A percentile compares a stretch with the other conserved stretches of the same genome.
Evolutionary conservation across 306 rosid genomes (phyloP).

Genomic region (Arachis stenosperma): DNA sequence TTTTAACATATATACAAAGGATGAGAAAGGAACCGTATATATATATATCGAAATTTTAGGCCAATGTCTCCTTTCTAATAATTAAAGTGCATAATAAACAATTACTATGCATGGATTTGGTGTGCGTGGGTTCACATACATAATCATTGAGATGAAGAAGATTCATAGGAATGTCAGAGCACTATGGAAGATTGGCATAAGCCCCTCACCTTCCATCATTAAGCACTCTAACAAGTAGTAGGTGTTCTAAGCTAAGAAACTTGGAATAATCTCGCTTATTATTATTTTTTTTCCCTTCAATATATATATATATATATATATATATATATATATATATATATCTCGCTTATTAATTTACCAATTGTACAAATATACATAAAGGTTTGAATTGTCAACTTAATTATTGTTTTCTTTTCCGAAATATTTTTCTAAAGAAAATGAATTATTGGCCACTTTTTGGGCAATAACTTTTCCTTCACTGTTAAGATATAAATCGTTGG

Average conservation of each 20-base stretch:
- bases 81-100: slow-evolving; percentile 5
- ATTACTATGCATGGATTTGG: neutral
- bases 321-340: no score
- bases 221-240: neutral
- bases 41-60: neutral
- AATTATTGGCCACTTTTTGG: neutral
- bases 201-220: neutral
- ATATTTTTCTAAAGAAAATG: neutral
- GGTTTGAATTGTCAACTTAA: neutral
- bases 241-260: neutral
- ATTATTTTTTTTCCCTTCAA: no score
- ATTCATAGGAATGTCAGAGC: slow-evolving; percentile 8
- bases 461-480: neutral
- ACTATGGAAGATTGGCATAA: neutral
- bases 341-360: neutral
- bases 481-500: neutral
- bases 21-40: no score
- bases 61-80: slow-evolving; percentile 6
- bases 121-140: neutral
- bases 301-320: no score
- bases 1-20: no score
- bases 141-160: slow-evolving; percentile 23
- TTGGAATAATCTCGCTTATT: no score
- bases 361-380: neutral
- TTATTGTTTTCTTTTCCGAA: neutral